Conservation (phyloP, 2,329 filamentous ascomycete genomes). For the Kalmusia sp. region DNA sequence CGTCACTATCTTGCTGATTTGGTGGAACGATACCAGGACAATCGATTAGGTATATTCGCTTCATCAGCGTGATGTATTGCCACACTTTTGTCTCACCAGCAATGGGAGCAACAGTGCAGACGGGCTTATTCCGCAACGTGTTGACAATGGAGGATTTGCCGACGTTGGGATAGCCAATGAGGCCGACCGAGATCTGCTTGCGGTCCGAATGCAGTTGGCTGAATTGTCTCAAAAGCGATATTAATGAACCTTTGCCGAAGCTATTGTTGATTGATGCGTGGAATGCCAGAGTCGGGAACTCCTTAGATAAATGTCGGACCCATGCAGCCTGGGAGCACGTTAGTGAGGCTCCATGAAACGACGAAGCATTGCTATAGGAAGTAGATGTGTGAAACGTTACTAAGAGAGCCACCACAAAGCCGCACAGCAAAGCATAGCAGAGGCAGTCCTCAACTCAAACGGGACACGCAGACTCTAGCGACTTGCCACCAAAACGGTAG, state of each 20-base stretch:
- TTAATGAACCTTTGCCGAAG: conserved; percentile 94
- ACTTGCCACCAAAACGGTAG: conserved; percentile 88
- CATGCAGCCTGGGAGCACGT: conserved; percentile 75
- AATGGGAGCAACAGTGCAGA: conserved; percentile 91
- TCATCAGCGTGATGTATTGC: conserved; percentile 97
- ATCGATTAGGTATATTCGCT: conserved; percentile 92
- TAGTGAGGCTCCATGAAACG: conserved; percentile 26
- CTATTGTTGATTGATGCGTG: conserved; percentile 94
- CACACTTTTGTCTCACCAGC: conserved; percentile 97
- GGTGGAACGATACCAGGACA: conserved; percentile 96
- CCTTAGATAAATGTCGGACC: conserved; percentile 87
- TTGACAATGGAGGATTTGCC: conserved; percentile 99
- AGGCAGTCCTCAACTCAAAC: conserved; percentile 96
- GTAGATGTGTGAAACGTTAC: conserved; percentile 91
- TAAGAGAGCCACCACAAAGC: conserved; percentile 89
- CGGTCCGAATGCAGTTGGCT: conserved; percentile 85
- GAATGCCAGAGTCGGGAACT: conserved; percentile 93
- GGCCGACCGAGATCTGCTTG: conserved; percentile 92
- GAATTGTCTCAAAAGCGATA: conserved; percentile 91
- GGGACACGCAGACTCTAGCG: conserved; percentile 80
- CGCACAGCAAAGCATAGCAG: conserved; percentile 63
- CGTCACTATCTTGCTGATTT: conserved; percentile 79
- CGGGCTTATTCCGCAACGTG: conserved; percentile 91
- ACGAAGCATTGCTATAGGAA: conserved; percentile 30
- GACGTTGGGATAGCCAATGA: conserved; percentile 90